A percentile compares a stretch with the other conserved stretches of the same genome.
Evolutionary conservation across 2,329 filamentous ascomycete species (phyloP).

Genomic region (Epichloe baconii): DNA sequence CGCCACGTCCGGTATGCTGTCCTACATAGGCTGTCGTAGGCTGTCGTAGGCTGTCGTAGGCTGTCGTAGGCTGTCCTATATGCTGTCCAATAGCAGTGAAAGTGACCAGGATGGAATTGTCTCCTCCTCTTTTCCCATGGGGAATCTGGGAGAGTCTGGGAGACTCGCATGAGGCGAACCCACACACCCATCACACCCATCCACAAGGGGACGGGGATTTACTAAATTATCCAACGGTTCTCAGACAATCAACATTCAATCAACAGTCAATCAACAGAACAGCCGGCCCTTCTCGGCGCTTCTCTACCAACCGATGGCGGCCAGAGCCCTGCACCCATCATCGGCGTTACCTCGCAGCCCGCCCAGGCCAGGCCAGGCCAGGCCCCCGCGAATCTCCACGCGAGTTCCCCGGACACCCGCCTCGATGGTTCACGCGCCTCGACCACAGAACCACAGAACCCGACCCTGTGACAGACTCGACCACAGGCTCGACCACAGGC

Average conservation of each 20-base stretch:
- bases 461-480: background rate
- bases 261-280: slow-evolving; percentile 8
- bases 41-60: too few relatives aligned
- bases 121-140: background rate
- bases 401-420: slow-evolving; percentile 18
- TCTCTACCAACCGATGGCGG: slow-evolving; percentile 12
- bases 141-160: background rate
- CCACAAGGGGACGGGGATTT: too few relatives aligned
- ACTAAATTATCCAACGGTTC: background rate
- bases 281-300: slow-evolving; percentile 24
- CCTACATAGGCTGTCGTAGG: too few relatives aligned
- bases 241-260: background rate
- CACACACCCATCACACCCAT: too few relatives aligned
- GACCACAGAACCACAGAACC: background rate
- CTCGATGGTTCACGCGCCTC: slow-evolving; percentile 1
- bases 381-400: slow-evolving; percentile 7
- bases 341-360: slow-evolving; percentile 23
- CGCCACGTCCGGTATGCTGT: background rate
- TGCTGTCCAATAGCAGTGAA: too few relatives aligned
- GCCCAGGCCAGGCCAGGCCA: slow-evolving; percentile 13
- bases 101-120: background rate
- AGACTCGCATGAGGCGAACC: background rate
- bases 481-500: background rate
- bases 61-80: too few relatives aligned
- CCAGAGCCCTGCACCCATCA: slow-evolving; percentile 5